phyloP scores from a whole-genome alignment of 1,139 yeast species.

The Yamadazyma mexicana region DNA sequence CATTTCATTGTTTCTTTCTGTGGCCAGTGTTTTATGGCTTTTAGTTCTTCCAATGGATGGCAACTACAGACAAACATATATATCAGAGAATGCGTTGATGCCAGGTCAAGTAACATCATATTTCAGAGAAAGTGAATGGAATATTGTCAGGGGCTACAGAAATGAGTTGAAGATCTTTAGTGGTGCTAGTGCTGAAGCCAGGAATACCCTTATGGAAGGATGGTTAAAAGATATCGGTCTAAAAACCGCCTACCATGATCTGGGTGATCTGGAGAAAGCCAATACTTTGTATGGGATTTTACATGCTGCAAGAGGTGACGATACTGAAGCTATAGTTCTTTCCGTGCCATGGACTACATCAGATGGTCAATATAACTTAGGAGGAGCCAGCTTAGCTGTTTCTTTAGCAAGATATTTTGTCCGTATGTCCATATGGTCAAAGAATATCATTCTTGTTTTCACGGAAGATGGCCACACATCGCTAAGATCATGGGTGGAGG shows the following conservation, averaged over 20 bases:
- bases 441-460: conserved; percentile 83
- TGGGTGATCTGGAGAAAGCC: conserved; percentile 37
- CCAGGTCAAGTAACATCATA: conserved; percentile 94
- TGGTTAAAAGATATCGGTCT: conserved; percentile 73
- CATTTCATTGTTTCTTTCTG: conserved; percentile 58
- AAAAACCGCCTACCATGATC: conserved; percentile 53
- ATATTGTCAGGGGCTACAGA: conserved; percentile 82
- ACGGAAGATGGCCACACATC: conserved; percentile 73
- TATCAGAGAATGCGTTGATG: conserved; percentile 94
- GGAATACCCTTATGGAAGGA: conserved; percentile 46
- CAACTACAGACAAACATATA: conserved; percentile 77
- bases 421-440: conserved; percentile 92
- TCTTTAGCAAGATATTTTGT: conserved; percentile 79
- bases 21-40: conserved; percentile 68
- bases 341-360: conserved; percentile 80
- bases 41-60: conserved; percentile 77
- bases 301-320: conserved; percentile 95
- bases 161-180: conserved; percentile 50
- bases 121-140: conserved; percentile 95
- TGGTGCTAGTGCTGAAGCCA: conserved; percentile 27
- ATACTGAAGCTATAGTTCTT: conserved; percentile 91
- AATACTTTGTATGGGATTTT: conserved; percentile 76
- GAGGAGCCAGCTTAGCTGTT: conserved; percentile 74
- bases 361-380: conserved; percentile 65
- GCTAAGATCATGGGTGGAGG: conserved; percentile 87